A percentile compares a stretch with the other conserved stretches of the same genome.
Conservation (phyloP, 2,329 filamentous ascomycete species). For the Stemphylium vesicarium region DNA sequence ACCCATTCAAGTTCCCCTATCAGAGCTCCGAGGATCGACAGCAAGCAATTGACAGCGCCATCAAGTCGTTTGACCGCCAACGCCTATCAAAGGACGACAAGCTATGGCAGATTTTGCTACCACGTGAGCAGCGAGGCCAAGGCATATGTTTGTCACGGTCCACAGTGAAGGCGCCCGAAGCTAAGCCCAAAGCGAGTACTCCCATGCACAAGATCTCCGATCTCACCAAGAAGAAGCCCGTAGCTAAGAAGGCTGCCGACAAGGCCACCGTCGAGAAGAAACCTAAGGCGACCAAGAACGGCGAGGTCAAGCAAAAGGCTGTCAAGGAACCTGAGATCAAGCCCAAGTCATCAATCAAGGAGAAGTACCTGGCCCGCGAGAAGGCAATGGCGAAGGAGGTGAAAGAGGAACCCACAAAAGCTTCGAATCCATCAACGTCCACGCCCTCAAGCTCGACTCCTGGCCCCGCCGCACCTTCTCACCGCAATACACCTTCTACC, state of each 20-base stretch:
- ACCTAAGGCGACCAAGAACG: slow-evolving; percentile 16
- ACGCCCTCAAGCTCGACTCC: slow-evolving; percentile 18
- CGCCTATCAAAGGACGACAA: slow-evolving; percentile 65
- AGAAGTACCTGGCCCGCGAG: slow-evolving; percentile 28
- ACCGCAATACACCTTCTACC: slow-evolving; percentile 26
- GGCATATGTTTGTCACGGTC: slow-evolving; percentile 66
- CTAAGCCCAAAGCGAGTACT: slow-evolving; percentile 43
- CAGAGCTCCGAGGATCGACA: slow-evolving; percentile 61
- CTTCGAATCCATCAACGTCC: slow-evolving; percentile 21
- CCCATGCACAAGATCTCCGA: slow-evolving; percentile 48
- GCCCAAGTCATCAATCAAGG: slow-evolving; percentile 36
- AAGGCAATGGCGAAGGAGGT: slow-evolving; percentile 31
- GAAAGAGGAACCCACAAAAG: slow-evolving; percentile 31
- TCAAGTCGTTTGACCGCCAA: slow-evolving; percentile 68
- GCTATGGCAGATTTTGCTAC: slow-evolving; percentile 67
- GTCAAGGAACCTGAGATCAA: slow-evolving; percentile 23
- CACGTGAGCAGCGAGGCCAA: slow-evolving; percentile 66
- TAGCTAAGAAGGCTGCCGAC: slow-evolving; percentile 51
- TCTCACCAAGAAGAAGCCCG: slow-evolving; percentile 53
- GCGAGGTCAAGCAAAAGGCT: slow-evolving; percentile 17
- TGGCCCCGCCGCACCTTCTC: slow-evolving; percentile 28
- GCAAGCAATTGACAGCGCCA: slow-evolving; percentile 66
- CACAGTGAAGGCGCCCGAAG: slow-evolving; percentile 55
- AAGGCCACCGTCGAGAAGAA: slow-evolving; percentile 48
- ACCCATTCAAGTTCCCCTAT: slow-evolving; percentile 68